These are phyloP conservation scores for Lasiosphaeria ovina DNA, from an alignment of 495 filamentous ascomycete species.

Conservation along the genomic window DNA sequence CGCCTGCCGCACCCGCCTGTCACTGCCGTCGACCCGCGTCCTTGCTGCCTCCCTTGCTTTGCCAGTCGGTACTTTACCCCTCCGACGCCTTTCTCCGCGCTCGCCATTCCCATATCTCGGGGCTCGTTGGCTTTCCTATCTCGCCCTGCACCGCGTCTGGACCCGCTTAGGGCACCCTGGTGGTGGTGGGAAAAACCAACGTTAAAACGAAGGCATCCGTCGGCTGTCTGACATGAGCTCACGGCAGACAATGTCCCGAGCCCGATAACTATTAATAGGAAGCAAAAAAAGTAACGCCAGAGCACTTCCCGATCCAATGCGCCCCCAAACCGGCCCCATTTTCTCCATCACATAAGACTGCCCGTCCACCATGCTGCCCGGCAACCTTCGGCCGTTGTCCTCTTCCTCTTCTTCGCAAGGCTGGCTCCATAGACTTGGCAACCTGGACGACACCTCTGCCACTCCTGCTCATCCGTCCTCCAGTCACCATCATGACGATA, in stretches of 20 bases:
- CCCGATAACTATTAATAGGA: background rate
- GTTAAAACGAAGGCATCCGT: background rate
- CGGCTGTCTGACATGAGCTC: background rate
- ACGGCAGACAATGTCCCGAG: background rate
- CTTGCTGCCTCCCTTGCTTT: background rate
- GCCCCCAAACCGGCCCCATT: background rate
- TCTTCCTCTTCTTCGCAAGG: background rate
- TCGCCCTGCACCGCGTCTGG: background rate
- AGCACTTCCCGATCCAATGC: constrained; percentile 3
- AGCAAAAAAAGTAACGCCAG: background rate
- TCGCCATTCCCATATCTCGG: too few relatives aligned
- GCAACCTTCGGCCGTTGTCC: background rate
- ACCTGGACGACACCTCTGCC: background rate
- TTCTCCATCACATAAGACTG: constrained; percentile 1
- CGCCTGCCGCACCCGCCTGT: background rate
- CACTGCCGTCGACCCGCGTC: background rate
- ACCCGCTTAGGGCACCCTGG: background rate
- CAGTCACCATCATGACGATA: too few relatives aligned
- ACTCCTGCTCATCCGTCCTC: background rate
- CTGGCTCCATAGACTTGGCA: constrained; percentile 6
- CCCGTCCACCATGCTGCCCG: constrained; percentile 6
- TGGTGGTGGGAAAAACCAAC: background rate
- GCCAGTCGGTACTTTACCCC: background rate
- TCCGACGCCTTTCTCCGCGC: background rate
- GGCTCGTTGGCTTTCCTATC: too few relatives aligned